These are phyloP conservation scores for Pyrenochaeta sp. DNA, from an alignment of 2,329 filamentous ascomycete genomes.

Conservation along the genomic window DNA sequence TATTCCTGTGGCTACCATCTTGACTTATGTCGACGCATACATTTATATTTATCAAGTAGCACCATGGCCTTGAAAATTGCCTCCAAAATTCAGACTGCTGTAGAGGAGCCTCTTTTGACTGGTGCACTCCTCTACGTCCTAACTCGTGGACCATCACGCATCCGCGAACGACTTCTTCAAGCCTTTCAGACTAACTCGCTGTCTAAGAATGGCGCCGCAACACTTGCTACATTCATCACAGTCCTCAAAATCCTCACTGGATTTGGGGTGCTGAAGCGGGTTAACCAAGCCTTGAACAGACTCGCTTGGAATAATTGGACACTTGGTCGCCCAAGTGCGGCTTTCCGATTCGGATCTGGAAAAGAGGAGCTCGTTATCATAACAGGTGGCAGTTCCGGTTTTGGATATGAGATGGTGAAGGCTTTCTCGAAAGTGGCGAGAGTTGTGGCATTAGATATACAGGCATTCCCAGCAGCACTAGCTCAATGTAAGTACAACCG, in stretches of 20 bases:
- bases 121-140: slow-evolving; percentile 33
- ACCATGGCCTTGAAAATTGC: slow-evolving; percentile 9
- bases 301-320: slow-evolving; percentile 49
- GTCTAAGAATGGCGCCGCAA: slow-evolving; percentile 29
- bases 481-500: slow-evolving; percentile 19
- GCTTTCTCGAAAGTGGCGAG: slow-evolving; percentile 28
- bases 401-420: slow-evolving; percentile 43
- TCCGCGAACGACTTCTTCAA: slow-evolving; percentile 30
- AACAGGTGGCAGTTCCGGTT: slow-evolving; percentile 40
- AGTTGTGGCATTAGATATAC: slow-evolving; percentile 35
- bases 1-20: too few relatives aligned
- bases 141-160: slow-evolving; percentile 29
- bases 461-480: slow-evolving; percentile 31
- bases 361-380: slow-evolving; percentile 39
- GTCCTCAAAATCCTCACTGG: slow-evolving; percentile 32
- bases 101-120: slow-evolving; percentile 27
- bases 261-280: slow-evolving; percentile 21
- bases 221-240: slow-evolving; percentile 22
- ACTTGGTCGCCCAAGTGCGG: slow-evolving; percentile 29
- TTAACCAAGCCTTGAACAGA: slow-evolving; percentile 27
- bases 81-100: slow-evolving; percentile 3
- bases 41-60: neutral
- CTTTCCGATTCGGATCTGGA: slow-evolving; percentile 27
- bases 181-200: slow-evolving; percentile 29
- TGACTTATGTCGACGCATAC: too few relatives aligned